A percentile compares a stretch with the other conserved stretches of the same genome.
phyloP scores from a whole-genome alignment of 2,329 filamentous ascomycete genomes.

The Rhinocladiella mackenziei region DNA sequence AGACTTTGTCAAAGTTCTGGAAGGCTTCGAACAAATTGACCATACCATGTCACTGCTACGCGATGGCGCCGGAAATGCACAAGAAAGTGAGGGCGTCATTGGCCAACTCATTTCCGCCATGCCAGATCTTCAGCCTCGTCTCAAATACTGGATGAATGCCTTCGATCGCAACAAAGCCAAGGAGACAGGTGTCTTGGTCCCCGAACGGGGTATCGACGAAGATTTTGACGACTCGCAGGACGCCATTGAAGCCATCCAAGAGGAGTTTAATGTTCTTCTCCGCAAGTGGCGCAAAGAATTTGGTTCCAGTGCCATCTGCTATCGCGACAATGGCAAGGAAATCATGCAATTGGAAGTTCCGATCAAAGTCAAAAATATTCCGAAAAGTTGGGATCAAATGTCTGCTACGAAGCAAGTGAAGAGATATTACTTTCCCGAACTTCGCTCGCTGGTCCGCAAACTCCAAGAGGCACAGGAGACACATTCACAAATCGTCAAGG shows the following conservation, averaged over 20 bases:
- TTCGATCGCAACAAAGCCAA: slow-evolving; percentile 80
- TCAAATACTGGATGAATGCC: slow-evolving; percentile 84
- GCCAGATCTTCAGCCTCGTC: slow-evolving; percentile 71
- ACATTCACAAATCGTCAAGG: slow-evolving; percentile 84
- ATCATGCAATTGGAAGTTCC: slow-evolving; percentile 94
- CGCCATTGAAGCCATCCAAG: slow-evolving; percentile 69
- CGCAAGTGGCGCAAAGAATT: slow-evolving; percentile 68
- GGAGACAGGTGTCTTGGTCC: slow-evolving; percentile 76
- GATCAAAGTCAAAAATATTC: slow-evolving; percentile 71
- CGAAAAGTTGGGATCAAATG: slow-evolving; percentile 91
- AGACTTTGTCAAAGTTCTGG: slow-evolving; percentile 88
- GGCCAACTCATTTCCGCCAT: slow-evolving; percentile 78
- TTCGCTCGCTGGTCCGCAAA: slow-evolving; percentile 75
- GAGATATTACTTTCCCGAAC: slow-evolving; percentile 85
- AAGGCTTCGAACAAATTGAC: slow-evolving; percentile 97
- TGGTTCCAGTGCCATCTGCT: slow-evolving; percentile 68
- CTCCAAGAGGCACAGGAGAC: slow-evolving; percentile 93
- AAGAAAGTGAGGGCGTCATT: slow-evolving; percentile 68
- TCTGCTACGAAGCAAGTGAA: slow-evolving; percentile 87
- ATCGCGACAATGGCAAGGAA: slow-evolving; percentile 87
- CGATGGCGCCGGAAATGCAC: slow-evolving; percentile 56
- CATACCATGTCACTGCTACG: slow-evolving; percentile 81
- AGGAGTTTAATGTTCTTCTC: slow-evolving; percentile 66
- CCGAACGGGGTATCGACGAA: slow-evolving; percentile 79
- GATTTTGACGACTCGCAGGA: slow-evolving; percentile 86